Base-by-base conservation (phyloP, 2,329 filamentous ascomycete genomes). In the Fusarium sarcochroum region DNA sequence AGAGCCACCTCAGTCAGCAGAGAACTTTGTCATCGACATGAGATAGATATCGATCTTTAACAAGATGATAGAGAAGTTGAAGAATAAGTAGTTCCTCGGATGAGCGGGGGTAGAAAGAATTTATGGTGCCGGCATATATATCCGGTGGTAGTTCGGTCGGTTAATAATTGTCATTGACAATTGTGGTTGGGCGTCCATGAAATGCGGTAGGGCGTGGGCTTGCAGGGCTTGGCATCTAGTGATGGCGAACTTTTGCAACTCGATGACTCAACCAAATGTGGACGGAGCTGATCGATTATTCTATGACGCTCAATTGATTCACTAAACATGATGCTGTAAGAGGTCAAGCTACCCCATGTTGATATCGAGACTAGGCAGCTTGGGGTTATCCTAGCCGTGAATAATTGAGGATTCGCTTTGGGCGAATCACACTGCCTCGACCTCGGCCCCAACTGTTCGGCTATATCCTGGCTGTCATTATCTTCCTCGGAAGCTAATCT, bases 101-200 rank as follows among this genome's bases (percentile, higher is more conserved):
- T 20, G n/a, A 37, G 37, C 37, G 38, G 35, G 55, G 40, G 37
- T 13, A 10, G 8, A 15, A 35, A 6, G 47, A 52, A 58, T 67
- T 67, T 67, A 70, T 52, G 27, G 25, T 59, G 42, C 23, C 61
- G 60, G 61, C 48, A 65, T 20, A 32, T 8, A 17, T 25, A 65
- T 63, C 61, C 61, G 61, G 52, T 23, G 20, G 20, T 7, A 11
- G 27, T 30, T 30, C 20, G 20, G 27, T 60, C 50, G 46, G 58
- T 58, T 60, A 68, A 45, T 53, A 63, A 62, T 66, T 32, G 63
- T 18, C 1, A 20, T 34, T 40, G 55, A 37, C 42, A 18, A 23
- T 32, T 51, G 21, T 25, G 52, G 49, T 45, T 45, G 56, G 60
- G 51, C 44, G 66, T 49, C 25, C 49, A 57, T 63, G 58, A 45